Evolutionary conservation across 2,329 filamentous ascomycete species (phyloP), one percentile per base, ranked within the genome.

Genomic region (Xylariaceae sp.): DNA sequence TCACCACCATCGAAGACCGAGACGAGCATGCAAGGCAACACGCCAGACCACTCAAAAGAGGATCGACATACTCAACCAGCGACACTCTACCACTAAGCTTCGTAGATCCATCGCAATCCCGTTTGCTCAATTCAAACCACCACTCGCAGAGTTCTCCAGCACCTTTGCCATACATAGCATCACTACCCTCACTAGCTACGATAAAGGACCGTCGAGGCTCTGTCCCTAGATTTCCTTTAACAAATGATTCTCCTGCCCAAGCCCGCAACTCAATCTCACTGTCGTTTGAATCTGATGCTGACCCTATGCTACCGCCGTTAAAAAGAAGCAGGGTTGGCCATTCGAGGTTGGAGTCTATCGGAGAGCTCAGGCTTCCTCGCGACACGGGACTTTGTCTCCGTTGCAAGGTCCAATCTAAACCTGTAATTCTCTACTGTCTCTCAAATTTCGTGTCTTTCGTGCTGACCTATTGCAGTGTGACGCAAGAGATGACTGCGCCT

Each of bases 331-430:
- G 75, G 35, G 68, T 74, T 22, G 75, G 73, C 3, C 75, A 76
- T 50, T 71, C 74, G 29, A 71, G 75, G 20, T 64, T 81, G 2
- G 70, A 80, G 55, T 80, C 77, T 16, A 80, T 81, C 37, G 76
- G 72, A 34, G 77, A 80, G 59, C 67, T 81, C 4, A 69, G 69
- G 33, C 66, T 80, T 7, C 65, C 75, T 16, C 70, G 68, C 32
- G 71, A 75, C 27, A 60, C 66, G 14, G 69, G 70, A 14, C 68
- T 71, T 12, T 80, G 77, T 55, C 65, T 80, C 33, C 72, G 74
- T 34, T 81, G 77, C 56, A 72, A 67, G 56, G 62, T 72, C 7
- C 57, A 68, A 23, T 70, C 70, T 36, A 70, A 68, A 57, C 64
- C 67, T 55, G 76, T 79, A 67, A 57, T 69, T 53, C 17, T 10